Evolutionary conservation across 177 flowering plant species (phyloP), one percentile per base, ranked within the genome.

Genomic region (Vitis hybrid): DNA sequence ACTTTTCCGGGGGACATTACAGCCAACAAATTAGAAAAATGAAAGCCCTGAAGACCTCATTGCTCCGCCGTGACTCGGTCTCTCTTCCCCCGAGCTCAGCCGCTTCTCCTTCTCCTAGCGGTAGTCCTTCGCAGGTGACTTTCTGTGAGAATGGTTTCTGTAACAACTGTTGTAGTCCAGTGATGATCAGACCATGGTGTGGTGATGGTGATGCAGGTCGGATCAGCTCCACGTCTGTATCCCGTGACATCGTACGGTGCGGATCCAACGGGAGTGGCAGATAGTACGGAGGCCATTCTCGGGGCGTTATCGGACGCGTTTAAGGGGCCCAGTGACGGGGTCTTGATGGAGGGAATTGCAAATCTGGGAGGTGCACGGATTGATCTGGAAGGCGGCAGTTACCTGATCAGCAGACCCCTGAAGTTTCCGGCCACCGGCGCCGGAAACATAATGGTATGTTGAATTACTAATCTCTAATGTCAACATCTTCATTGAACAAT

Each of bases 281-380:
- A 96, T 73, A 96, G 98, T 75, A 88, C 97, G 1, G 89, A 85
- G 1, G 97, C 98, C 3, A 64, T 95, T 27, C 32, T 81, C 0
- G 53, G 54, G 35, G 97, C 94, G 9, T 68, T 96, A 12, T 59
- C 92, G 1, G 97, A 91, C 53, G 99, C 92, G 1, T 76, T 81
- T 50, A 14, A 60, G 15, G 71, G 76, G 20, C 70, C 83, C 0
- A 65, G 63, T 3, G 54, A 66, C 1, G 81, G 83, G 53, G 17
- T 58, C 21, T 74, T 93, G 82, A 86, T 86, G 74, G 69, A 71
- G 1, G 97, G 92, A 9, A 86, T 96, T 11, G 57, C 56, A 13
- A 84, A 96, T 83, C 90, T 96, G 74, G 99, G 99, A 1, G 98
- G 98, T 3, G 90, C 87, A n/a, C 77, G 74, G 57, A 76, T 93